Evolutionary conservation across 2,329 filamentous ascomycete species (phyloP), one percentile per base, ranked within the genome.

Genomic region (Tolypocladium sp.): DNA sequence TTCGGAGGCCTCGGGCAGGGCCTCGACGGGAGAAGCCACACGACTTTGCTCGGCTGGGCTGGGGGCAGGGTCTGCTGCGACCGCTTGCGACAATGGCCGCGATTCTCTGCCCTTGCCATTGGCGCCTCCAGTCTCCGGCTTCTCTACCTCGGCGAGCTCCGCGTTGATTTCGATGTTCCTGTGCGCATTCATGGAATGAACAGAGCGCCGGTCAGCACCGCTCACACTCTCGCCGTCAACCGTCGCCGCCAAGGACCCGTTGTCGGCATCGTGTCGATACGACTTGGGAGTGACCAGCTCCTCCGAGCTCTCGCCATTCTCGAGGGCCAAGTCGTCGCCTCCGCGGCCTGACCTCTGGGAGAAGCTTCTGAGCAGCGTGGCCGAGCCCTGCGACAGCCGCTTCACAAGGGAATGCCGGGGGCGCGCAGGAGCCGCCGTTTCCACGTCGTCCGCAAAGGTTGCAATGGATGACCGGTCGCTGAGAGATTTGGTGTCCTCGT

Each of bases 381-480:
- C 71, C 2, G 82, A 82, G 55, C 75, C 72, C 15, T 71, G 73
- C 1, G 83, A 84, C 2, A 83, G 68, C 22, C 78, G 76, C 56
- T 79, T 79, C 5, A 76, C 77, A 22, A 79, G 62, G 4, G 79
- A 78, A 17, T 68, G 66, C 27, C 73, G 71, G 57, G 69, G 59
- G 52, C 63, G 55, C 58, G 64, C 54, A 62, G 69, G 51, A 57
- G 61, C 42, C 12, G 58, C 57, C 27, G 71, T 67, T n/a, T 80
- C 79, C 13, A 79, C 79, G 35, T 86, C 80, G 59, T 88, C 86
- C 20, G 87, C 86, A 66, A 88, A 81, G 0, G 89, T 89, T 3
- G 87, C 90, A 25, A 90, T 78, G 2, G 89, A 90, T 2, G 87
- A 91, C 35, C 79, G 74, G 25, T 81, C 79, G 20, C 79, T 77